Base-by-base conservation (phyloP, 1,139 yeast genomes). In the Pichia sp. region DNA sequence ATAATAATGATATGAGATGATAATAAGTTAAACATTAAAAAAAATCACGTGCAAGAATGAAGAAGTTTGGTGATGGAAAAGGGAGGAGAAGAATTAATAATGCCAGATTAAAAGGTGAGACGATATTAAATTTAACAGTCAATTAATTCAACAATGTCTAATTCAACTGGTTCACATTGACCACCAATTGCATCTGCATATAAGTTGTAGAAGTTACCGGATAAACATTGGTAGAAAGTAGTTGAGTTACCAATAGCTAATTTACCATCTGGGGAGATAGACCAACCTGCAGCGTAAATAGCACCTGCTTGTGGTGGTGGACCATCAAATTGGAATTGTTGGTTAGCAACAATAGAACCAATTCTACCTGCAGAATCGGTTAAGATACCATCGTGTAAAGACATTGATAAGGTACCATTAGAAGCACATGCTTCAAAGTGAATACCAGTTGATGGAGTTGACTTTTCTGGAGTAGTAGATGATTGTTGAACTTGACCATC, bases 301-400 rank as follows among this genome's bases (percentile, higher is more conserved):
- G 88, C 74, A 65, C 93, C 93, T 46, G 91, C 89, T 73, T 83
- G 93, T 58, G 91, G 91, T 66, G 89, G 88, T 55, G 91, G 93
- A 64, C 91, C 91, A 61, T 82, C 91, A 58, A 82, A 82, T 70
- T 82, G 91, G 81, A 82, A 81, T 71, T 82, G 91, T 70, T 82
- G 76, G 80, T 81, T 81, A 49, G 89, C 83, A 56, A 82, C 91
- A 64, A 82, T 81, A 46, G 88, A 77, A 60, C 91, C 91, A 52
- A 82, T 68, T 76, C 91, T 79, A 47, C 86, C 86, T 45, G 66
- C 53, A 41, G 73, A 60, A 59, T 82, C 91, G 33, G 70, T 73
- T 63, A 82, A 70, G 48, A 78, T 57, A 54, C 77, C 67, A 38
- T 60, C 71, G 38, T 68, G 61, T 58, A 82, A 73, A 27, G 68